Conservation (phyloP, 768 basidiomycete species). For the Postia placenta region DNA sequence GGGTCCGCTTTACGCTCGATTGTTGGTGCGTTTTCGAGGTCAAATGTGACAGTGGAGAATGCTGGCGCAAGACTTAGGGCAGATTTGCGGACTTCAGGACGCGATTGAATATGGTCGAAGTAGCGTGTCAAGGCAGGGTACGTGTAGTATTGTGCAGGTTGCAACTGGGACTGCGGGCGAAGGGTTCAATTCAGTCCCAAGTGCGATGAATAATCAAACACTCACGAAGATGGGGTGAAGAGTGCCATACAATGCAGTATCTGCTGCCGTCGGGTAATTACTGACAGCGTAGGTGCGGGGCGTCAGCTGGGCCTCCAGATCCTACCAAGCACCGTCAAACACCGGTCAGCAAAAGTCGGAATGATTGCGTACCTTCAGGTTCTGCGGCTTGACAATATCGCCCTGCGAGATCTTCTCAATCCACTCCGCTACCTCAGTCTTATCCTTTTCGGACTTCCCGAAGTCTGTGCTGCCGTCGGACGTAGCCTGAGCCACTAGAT, state of each 20-base stretch:
- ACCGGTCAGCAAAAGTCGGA: background rate
- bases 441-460: slow-evolving; percentile 56
- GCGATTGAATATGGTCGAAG: slow-evolving; percentile 89
- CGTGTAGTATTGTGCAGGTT: slow-evolving; percentile 68
- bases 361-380: slow-evolving; percentile 39
- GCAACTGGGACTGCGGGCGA: slow-evolving; percentile 53
- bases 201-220: background rate
- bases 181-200: background rate
- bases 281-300: slow-evolving; percentile 82
- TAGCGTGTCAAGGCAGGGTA: slow-evolving; percentile 85
- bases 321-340: slow-evolving; percentile 34
- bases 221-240: slow-evolving; percentile 78
- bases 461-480: slow-evolving; percentile 36
- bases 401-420: slow-evolving; percentile 55
- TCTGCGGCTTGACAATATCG: slow-evolving; percentile 39
- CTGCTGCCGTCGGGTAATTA: slow-evolving; percentile 83
- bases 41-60: slow-evolving; percentile 56
- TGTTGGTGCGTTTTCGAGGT: slow-evolving; percentile 71
- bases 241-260: slow-evolving; percentile 86
- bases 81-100: slow-evolving; percentile 52
- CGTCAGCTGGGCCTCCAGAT: slow-evolving; percentile 62
- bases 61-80: slow-evolving; percentile 45
- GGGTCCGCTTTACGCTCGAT: slow-evolving; percentile 66
- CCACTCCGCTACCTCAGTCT: slow-evolving; percentile 62
- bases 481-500: slow-evolving; percentile 42